phyloP scores from a whole-genome alignment of 164 flowering plant species.

The Umbilicus rupestris region DNA sequence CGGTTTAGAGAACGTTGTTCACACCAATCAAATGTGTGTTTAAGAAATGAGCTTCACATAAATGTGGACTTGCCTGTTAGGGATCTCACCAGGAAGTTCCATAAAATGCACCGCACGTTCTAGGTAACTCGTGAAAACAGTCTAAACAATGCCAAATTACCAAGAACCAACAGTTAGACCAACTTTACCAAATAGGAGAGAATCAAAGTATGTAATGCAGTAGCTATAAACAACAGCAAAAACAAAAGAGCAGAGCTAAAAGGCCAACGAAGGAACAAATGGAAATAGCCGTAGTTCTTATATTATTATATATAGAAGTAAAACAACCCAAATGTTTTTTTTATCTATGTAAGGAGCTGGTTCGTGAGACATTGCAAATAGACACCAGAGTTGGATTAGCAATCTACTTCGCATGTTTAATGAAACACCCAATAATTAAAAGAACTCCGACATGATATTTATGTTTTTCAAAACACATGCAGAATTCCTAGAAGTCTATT shows the following conservation, averaged over 20 bases:
- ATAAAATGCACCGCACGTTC: slow-evolving; percentile 92
- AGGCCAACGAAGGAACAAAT: background rate
- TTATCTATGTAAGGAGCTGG: background rate
- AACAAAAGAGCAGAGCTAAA: too few species aligned
- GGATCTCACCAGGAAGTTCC: slow-evolving; percentile 99
- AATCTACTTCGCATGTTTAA: background rate
- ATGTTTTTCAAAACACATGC: background rate
- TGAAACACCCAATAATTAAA: background rate
- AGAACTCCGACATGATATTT: background rate
- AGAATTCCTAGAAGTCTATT: background rate
- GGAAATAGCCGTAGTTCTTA: background rate
- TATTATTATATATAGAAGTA: too few species aligned
- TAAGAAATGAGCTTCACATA: background rate
- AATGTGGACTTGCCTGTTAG: slow-evolving; percentile 62
- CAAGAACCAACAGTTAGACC: background rate
- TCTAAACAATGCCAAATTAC: slow-evolving; percentile 24
- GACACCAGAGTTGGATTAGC: background rate
- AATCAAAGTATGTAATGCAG: background rate
- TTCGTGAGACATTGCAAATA: background rate
- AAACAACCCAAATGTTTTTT: background rate
- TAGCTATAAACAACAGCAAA: background rate
- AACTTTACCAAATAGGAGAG: background rate
- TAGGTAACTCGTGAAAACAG: slow-evolving; percentile 70
- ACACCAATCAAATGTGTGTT: background rate
- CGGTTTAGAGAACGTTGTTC: background rate